Evolutionary conservation across 192 early-diverging fungal genomes (phyloP), one percentile per base, ranked within the genome.

Genomic region (Kappamyces sp.): DNA sequence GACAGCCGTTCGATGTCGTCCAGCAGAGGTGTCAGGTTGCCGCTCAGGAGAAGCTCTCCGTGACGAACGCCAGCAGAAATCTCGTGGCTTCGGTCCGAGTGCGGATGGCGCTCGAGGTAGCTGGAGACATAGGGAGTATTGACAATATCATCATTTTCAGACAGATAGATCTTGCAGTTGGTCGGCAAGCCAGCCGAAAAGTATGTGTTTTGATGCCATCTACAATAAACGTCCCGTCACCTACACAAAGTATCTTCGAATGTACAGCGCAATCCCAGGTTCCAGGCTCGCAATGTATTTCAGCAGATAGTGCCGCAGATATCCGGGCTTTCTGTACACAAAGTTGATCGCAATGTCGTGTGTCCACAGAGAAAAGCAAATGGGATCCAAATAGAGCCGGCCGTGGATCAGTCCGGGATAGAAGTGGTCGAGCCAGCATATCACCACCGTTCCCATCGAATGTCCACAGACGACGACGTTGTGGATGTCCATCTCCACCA

Each of bases 121-220:
- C 34, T 43, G 6, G 7, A 33, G 30, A 55, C 37, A 40, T 55
- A 55, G 4, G 32, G 4, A 3, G 54, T 33, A 39, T 55, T 33
- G 6, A 55, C 54, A 40, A 55, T 55, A 33, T 38, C 36, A 39
- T 55, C 54, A 6, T 38, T 34, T 55, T 55, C 54, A n/a, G 54
- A 22, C 37, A 55, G 32, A 38, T 33, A 55, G 7, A 55, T 55
- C 4, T 22, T 33, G 4, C 30, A 22, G 31, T 55, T 55, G 22
- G 41, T 55, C 4, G 54, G 54, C 5, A 55, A 33, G 38, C 45
- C 40, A 0, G 31, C 29, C 29, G 54, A 38, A n/a, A 55, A 55
- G 31, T 55, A 55, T 11, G 54, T 55, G 36, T 55, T 55, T 38
- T 55, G 30, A 55, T 33, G 34, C 54, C 54, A 55, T 22, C 22